Evolutionary conservation across 345 rosid species (phyloP).

Genomic region (Citrus medica): DNA sequence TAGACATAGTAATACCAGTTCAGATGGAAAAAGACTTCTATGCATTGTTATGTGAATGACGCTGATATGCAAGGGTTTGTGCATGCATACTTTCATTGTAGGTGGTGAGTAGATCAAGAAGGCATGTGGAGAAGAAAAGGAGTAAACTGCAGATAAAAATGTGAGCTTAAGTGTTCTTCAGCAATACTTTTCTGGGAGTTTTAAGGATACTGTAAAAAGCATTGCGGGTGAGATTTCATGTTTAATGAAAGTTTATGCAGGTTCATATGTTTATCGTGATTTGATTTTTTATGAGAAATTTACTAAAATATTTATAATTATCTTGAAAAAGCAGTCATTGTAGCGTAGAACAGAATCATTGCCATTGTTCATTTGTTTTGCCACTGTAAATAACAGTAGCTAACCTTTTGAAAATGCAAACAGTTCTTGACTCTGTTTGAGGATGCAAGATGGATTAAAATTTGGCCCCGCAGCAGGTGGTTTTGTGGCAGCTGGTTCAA

Average conservation of each 20-base stretch:
- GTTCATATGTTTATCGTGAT: background rate
- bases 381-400: background rate
- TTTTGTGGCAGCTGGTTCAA: constrained; percentile 53
- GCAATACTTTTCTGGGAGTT: constrained; percentile 83
- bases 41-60: constrained; percentile 77
- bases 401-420: constrained; percentile 46
- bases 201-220: constrained; percentile 92
- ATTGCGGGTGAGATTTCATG: constrained; percentile 67
- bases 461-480: constrained; percentile 64
- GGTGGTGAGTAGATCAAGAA: constrained; percentile 40
- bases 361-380: background rate
- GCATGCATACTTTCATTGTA: constrained; percentile 54
- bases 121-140: constrained; percentile 48
- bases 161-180: constrained; percentile 81
- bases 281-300: background rate
- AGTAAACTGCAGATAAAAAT: constrained; percentile 59
- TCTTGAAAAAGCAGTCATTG: background rate
- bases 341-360: background rate
- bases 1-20: constrained; percentile 28
- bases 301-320: background rate
- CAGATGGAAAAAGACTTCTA: constrained; percentile 40
- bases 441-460: constrained; percentile 74
- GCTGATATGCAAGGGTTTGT: constrained; percentile 41
- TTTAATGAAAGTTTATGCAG: background rate
- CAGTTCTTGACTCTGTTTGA: constrained; percentile 77